A percentile compares a stretch with the other conserved stretches of the same genome.
These are phyloP conservation scores for Collybia mongolica DNA, from an alignment of 768 basidiomycete genomes.

Conservation along the genomic window DNA sequence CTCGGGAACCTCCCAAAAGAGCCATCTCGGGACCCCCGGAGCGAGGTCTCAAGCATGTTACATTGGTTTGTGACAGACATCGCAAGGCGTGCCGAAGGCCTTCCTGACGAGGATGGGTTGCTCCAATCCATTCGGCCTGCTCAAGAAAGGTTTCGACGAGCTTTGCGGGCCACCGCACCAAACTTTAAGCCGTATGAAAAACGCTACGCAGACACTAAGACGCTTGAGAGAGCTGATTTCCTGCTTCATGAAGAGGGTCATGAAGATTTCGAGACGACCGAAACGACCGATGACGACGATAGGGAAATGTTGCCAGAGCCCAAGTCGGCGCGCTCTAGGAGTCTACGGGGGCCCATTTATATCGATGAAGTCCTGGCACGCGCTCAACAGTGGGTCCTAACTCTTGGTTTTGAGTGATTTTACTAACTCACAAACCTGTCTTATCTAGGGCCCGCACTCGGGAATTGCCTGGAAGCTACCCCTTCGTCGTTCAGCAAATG, in stretches of 20 bases:
- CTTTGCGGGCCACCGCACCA: constrained; percentile 55
- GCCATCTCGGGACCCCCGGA: constrained; percentile 54
- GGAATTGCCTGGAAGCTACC: constrained; percentile 67
- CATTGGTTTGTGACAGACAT: constrained; percentile 47
- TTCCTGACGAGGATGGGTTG: constrained; percentile 49
- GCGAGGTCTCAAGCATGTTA: constrained; percentile 53
- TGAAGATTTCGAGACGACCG: no score
- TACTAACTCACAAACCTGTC: neutral
- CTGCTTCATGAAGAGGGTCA: no score
- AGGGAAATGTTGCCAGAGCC: no score
- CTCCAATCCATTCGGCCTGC: constrained; percentile 54
- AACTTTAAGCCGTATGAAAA: constrained; percentile 52
- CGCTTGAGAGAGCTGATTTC: no score
- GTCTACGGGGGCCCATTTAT: constrained; percentile 28
- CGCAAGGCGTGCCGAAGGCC: constrained; percentile 45
- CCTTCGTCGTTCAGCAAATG: constrained; percentile 54
- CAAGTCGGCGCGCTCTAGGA: no score
- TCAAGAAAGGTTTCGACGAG: constrained; percentile 43
- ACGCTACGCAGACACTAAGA: neutral
- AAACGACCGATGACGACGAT: no score
- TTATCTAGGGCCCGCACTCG: constrained; percentile 68
- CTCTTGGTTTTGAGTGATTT: no score
- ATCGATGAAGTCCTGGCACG: constrained; percentile 49
- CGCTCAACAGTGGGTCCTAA: constrained; percentile 42
- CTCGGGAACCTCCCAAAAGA: constrained; percentile 41